A percentile compares a stretch with the other conserved stretches of the same genome.
These are phyloP conservation scores for Yamadazyma sp. DNA, from an alignment of 805 yeast species.

Conservation along the genomic window DNA sequence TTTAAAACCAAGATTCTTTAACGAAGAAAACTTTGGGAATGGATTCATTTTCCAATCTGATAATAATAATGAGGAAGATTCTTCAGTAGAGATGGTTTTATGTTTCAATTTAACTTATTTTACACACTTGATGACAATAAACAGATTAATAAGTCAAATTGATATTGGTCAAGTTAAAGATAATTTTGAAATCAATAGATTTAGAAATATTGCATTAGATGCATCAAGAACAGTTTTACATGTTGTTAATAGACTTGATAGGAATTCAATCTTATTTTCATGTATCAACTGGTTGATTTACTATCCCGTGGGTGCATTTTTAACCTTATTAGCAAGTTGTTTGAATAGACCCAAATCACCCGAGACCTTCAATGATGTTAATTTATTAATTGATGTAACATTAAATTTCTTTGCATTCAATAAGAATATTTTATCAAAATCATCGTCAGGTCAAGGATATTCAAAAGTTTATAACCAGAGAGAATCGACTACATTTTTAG, in stretches of 20 bases:
- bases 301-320: slow-evolving; percentile 31
- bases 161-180: slow-evolving; percentile 12
- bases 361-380: slow-evolving; percentile 26
- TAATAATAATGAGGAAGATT: slow-evolving; percentile 1
- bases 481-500: slow-evolving; percentile 18
- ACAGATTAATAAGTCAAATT: slow-evolving; percentile 21
- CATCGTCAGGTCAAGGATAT: neutral
- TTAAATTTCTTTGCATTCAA: slow-evolving; percentile 15
- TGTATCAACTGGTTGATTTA: slow-evolving; percentile 30
- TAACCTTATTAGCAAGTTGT: slow-evolving; percentile 26
- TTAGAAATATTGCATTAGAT: slow-evolving; percentile 28
- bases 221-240: slow-evolving; percentile 37
- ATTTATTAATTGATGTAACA: slow-evolving; percentile 22
- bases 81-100: slow-evolving; percentile 15
- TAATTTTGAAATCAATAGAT: slow-evolving; percentile 18
- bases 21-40: slow-evolving; percentile 27
- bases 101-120: slow-evolving; percentile 29
- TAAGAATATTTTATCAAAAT: slow-evolving; percentile 4
- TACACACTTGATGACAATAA: slow-evolving; percentile 34
- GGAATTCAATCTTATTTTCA: slow-evolving; percentile 18
- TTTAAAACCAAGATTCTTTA: slow-evolving; percentile 28
- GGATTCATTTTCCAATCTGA: slow-evolving; percentile 4
- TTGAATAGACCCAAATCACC: slow-evolving; percentile 27
- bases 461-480: slow-evolving; percentile 14
- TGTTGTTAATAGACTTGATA: slow-evolving; percentile 20